These are phyloP conservation scores for Cryptococcus sp. DNA, from an alignment of 1,284 basidiomycete species.

Conservation along the genomic window DNA sequence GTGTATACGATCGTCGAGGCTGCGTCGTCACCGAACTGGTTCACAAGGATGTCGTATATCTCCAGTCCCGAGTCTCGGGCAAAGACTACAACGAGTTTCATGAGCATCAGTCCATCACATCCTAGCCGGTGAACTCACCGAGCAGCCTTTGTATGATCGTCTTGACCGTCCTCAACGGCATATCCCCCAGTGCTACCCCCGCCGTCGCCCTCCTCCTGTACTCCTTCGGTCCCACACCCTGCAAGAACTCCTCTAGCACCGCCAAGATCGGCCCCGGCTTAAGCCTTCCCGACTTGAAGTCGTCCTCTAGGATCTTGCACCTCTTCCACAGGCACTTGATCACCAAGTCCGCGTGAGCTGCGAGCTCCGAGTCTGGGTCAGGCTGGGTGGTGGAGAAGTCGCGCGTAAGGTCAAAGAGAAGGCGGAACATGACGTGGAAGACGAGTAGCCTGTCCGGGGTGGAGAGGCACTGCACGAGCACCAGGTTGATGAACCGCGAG, in stretches of 20 bases:
- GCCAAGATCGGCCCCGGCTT: slow-evolving; percentile 85
- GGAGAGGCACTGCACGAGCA: slow-evolving; percentile 87
- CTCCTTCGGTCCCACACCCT: slow-evolving; percentile 89
- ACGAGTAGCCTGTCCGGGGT: slow-evolving; percentile 87
- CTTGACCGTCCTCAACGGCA: slow-evolving; percentile 96
- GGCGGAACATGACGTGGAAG: slow-evolving; percentile 74
- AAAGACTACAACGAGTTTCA: slow-evolving; percentile 23
- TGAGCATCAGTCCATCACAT: background rate
- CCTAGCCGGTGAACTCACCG: slow-evolving; percentile 56
- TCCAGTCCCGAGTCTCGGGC: slow-evolving; percentile 38
- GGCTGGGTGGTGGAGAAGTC: slow-evolving; percentile 66
- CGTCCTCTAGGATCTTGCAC: slow-evolving; percentile 87
- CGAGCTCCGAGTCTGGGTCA: slow-evolving; percentile 65
- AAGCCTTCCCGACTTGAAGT: slow-evolving; percentile 73
- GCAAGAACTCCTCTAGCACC: slow-evolving; percentile 92
- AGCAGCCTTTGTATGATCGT: slow-evolving; percentile 95
- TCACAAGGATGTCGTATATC: slow-evolving; percentile 41
- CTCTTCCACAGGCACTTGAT: slow-evolving; percentile 99
- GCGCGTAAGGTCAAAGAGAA: slow-evolving; percentile 82
- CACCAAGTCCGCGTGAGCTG: slow-evolving; percentile 91
- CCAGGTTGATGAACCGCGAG: slow-evolving; percentile 97
- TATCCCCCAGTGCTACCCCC: slow-evolving; percentile 88
- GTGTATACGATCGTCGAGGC: slow-evolving; percentile 52
- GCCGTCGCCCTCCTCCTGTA: slow-evolving; percentile 89
- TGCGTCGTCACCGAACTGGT: slow-evolving; percentile 49